Conservation (phyloP, 1,284 basidiomycete genomes). For the Ustilago trichophora region DNA sequence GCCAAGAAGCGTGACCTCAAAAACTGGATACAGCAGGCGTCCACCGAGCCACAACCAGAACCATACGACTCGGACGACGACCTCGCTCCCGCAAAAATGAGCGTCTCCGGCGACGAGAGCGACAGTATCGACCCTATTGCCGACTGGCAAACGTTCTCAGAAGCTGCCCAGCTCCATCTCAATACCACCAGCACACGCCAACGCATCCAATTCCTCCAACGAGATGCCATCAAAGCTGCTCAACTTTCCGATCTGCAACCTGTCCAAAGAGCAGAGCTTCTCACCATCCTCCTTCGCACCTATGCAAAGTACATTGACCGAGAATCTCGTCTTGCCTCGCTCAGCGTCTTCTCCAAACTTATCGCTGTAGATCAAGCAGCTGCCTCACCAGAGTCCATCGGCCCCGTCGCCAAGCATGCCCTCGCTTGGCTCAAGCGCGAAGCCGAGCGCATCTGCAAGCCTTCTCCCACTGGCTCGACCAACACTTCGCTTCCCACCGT, state of each 20-base stretch:
- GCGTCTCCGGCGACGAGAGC: conserved; percentile 26
- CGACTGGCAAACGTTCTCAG: conserved; percentile 52
- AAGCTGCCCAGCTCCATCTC: conserved; percentile 32
- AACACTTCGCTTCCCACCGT: conserved; percentile 68
- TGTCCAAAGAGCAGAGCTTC: conserved; percentile 76
- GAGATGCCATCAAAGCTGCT: conserved; percentile 33
- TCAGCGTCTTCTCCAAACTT: conserved; percentile 74
- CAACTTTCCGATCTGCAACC: conserved; percentile 69
- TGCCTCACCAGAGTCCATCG: conserved; percentile 57
- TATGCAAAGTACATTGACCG: conserved; percentile 80
- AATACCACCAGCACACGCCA: conserved; percentile 38
- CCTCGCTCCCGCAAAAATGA: conserved; percentile 49
- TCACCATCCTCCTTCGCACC: conserved; percentile 77
- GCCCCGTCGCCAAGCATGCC: conserved; percentile 75
- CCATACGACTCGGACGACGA: conserved; percentile 63
- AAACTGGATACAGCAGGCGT: conserved; percentile 40
- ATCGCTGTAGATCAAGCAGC: conserved; percentile 71
- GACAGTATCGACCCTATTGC: conserved; percentile 24
- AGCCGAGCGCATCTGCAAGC: conserved; percentile 68
- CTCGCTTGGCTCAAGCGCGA: conserved; percentile 78
- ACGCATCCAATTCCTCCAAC: conserved; percentile 43
- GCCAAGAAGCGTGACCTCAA: conserved; percentile 48
- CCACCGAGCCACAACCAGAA: conserved; percentile 29
- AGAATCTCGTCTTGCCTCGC: conserved; percentile 76
- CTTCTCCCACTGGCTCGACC: conserved; percentile 20